Evolutionary conservation across 331 rosid genomes (phyloP), one percentile per base, ranked within the genome.

Genomic region (Quercus lobata): DNA sequence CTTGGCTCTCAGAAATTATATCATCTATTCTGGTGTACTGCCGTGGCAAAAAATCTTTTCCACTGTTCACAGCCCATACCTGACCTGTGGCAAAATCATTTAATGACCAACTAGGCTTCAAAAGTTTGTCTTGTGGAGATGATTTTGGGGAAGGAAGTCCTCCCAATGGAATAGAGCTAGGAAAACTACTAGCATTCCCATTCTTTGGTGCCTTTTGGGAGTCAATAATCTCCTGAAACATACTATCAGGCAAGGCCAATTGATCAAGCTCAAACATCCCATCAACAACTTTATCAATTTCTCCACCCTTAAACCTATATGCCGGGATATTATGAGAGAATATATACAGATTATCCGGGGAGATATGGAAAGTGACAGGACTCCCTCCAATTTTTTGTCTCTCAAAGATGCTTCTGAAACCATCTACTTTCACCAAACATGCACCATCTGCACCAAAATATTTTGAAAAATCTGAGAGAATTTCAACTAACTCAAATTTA

Each of bases 401-500:
- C 84, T 74, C 60, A 49, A 53, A 80, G 15, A 80, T 29, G 46
- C 30, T 63, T 22, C 7, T 75, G 53, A 74, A 80, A 41, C 86
- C 78, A 46, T 74, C 53, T 19, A 83, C 80, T 70, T 74, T 78
- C 7, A 10, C 73, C 73, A 78, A 74, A 54, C 34, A 46, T 29
- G 19, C 69, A 52, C 71, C 60, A 21, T 78, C 73, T n/a, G 15
- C 68, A 52, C 83, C 83, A 7, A 30, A 44, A 37, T 72, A 68
- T 61, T 69, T 78, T 44, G 86, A 83, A 74, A 73, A 78, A 73
- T 78, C 77, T 14, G 82, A 77, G 9, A 57, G 10, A 32, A 83
- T 74, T 71, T 83, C 83, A n/a, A 74, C 75, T n/a, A 83, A 18
- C 70, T 58, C 60, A 60, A 74, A 57, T 46, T 57, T 46, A 34